Conservation (phyloP, 202 grass and related monocot species). For the Alloteropsis angusta region DNA sequence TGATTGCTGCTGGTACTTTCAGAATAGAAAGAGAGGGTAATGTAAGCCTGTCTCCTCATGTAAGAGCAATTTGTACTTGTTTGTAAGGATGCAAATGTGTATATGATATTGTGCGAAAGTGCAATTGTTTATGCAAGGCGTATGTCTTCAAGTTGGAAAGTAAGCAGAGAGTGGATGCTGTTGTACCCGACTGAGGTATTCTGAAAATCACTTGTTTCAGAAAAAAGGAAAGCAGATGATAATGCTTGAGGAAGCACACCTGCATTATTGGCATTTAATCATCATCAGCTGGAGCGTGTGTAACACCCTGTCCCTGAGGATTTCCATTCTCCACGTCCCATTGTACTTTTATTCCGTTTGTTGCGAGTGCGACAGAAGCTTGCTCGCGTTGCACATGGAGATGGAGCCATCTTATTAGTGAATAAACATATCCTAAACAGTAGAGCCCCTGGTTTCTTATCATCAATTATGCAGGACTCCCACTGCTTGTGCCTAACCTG, state of each 20-base stretch:
- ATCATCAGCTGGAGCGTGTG: not conserved
- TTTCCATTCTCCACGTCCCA: constrained; percentile 23
- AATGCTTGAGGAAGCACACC: not conserved
- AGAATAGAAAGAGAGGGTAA: not conserved
- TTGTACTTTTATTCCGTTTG: not conserved
- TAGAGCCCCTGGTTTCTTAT: not conserved
- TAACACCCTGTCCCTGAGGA: not conserved
- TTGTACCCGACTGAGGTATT: not conserved
- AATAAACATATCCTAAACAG: not conserved
- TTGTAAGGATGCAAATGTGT: constrained; percentile 1
- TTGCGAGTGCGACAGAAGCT: not conserved
- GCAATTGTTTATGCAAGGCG: not conserved
- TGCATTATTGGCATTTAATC: constrained; percentile 14
- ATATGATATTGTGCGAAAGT: not conserved
- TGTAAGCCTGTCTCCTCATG: constrained; percentile 1
- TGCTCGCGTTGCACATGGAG: not conserved
- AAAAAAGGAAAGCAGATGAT: not conserved
- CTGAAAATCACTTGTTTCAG: not conserved
- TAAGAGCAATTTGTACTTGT: constrained; percentile 17
- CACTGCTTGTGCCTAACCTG: not conserved
- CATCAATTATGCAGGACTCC: not conserved
- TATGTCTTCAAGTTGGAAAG: not conserved
- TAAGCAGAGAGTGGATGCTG: not conserved
- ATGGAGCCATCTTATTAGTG: not conserved
- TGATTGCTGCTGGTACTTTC: constrained; percentile 18